Percentiles rank a stretch among this genome's conserved stretches.
phyloP scores from a whole-genome alignment of 2,329 filamentous ascomycete species.

The Samsoniella hepiali region DNA sequence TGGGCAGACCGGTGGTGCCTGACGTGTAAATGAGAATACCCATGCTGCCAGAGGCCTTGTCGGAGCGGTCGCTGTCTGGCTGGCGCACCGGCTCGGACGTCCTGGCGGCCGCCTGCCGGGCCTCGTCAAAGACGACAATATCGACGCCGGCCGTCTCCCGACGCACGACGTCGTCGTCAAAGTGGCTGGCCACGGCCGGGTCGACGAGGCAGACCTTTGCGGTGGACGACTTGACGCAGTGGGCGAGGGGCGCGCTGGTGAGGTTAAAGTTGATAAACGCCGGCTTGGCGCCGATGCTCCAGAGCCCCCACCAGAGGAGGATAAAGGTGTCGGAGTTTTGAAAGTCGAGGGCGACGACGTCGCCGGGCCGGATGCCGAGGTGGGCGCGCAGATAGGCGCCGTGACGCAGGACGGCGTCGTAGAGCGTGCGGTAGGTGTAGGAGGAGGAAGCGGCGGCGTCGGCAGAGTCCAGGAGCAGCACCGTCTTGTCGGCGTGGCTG shows the following conservation, averaged over 20 bases:
- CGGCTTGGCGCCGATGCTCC: constrained; percentile 78
- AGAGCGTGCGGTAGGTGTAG: constrained; percentile 72
- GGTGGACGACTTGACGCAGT: constrained; percentile 66
- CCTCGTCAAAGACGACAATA: constrained; percentile 58
- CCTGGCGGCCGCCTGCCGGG: constrained; percentile 52
- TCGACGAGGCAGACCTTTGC: constrained; percentile 72
- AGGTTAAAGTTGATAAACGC: constrained; percentile 90
- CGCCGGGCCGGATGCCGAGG: constrained; percentile 62
- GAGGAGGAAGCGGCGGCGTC: constrained; percentile 32
- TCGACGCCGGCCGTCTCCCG: constrained; percentile 48
- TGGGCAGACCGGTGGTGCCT: constrained; percentile 81
- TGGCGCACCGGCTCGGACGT: constrained; percentile 50
- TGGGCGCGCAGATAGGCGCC: constrained; percentile 69
- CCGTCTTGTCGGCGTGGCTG: constrained; percentile 46
- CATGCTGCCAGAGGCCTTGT: constrained; percentile 59
- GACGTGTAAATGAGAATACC: constrained; percentile 79
- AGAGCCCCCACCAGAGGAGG: constrained; percentile 73
- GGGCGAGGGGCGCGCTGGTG: constrained; percentile 64
- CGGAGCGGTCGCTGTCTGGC: constrained; percentile 54
- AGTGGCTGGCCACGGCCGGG: constrained; percentile 48
- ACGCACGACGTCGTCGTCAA: constrained; percentile 55
- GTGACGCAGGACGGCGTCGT: constrained; percentile 68
- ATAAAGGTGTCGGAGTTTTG: constrained; percentile 78
- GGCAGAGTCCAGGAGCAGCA: constrained; percentile 64
- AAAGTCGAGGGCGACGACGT: constrained; percentile 78